Evolutionary conservation across 371 early-diverging fungal genomes (phyloP).

Genomic region (Cokeromyces recurvatus): DNA sequence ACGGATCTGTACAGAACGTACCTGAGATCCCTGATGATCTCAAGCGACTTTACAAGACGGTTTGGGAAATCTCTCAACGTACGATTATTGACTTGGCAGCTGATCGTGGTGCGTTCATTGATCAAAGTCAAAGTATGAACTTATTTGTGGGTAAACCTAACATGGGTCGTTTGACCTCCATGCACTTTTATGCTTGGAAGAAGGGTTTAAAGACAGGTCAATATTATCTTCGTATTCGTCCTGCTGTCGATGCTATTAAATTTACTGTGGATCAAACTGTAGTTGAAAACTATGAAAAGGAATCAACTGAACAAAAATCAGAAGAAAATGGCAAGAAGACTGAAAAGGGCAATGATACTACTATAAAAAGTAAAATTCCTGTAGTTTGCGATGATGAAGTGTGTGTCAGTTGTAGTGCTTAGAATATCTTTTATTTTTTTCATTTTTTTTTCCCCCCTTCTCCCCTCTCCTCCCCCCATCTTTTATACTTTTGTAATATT

Average conservation of each 20-base stretch:
- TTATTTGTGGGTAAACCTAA: slow-evolving; percentile 93
- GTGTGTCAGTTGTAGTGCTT: slow-evolving; percentile 86
- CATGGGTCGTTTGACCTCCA: slow-evolving; percentile 89
- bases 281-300: slow-evolving; percentile 31
- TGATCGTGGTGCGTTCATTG: slow-evolving; percentile 97
- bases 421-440: slow-evolving; percentile 12
- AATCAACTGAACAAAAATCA: slow-evolving; percentile 14
- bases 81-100: slow-evolving; percentile 82
- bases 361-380: slow-evolving; percentile 52
- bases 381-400: slow-evolving; percentile 88
- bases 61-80: slow-evolving; percentile 97
- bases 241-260: slow-evolving; percentile 98
- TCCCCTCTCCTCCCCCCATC: too few relatives aligned
- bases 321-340: slow-evolving; percentile 19
- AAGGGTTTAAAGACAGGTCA: slow-evolving; percentile 99
- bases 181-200: slow-evolving; percentile 99
- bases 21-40: slow-evolving; percentile 86
- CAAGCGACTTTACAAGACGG: slow-evolving; percentile 96
- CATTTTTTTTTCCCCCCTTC: too few relatives aligned
- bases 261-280: slow-evolving; percentile 68
- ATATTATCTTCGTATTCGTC: slow-evolving; percentile 98
- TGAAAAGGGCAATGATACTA: slow-evolving; percentile 1
- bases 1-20: slow-evolving; percentile 86
- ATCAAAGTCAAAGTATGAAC: slow-evolving; percentile 98
- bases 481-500: too few relatives aligned